Percentiles rank a stretch among this genome's conserved stretches.
Evolutionary conservation across 2,329 filamentous ascomycete genomes (phyloP).

Genomic region (Penicillium hordei): DNA sequence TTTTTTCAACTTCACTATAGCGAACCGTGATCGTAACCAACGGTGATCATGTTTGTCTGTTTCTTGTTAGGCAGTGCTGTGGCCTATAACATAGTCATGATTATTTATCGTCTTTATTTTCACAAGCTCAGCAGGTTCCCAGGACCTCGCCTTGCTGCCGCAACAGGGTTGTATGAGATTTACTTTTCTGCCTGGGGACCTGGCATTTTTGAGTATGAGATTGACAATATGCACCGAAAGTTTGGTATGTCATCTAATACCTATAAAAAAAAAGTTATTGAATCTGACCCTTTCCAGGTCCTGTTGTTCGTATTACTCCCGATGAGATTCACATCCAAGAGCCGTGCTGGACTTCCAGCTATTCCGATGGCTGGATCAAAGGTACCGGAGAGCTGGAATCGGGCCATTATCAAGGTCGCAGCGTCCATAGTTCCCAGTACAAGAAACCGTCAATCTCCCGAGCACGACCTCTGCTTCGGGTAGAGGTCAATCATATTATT

Average conservation of each 20-base stretch:
- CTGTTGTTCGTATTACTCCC: conserved; percentile 25
- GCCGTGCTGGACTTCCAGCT: conserved; percentile 5
- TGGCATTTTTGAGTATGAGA: conserved; percentile 19
- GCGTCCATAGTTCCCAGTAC: conserved; percentile 9
- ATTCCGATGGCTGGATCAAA: conserved; percentile 21
- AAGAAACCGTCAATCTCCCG: conserved; percentile 17
- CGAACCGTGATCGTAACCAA: background rate
- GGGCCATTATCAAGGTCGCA: background rate
- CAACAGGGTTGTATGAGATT: conserved; percentile 25
- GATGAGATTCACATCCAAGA: conserved; percentile 26
- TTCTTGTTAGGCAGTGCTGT: conserved; percentile 24
- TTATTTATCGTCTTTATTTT: conserved; percentile 25
- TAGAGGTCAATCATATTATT: conserved; percentile 20
- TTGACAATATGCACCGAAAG: conserved; percentile 20
- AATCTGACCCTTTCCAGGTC: conserved; percentile 13
- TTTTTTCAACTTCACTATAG: background rate
- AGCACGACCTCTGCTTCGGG: conserved; percentile 16
- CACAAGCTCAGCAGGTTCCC: conserved; percentile 23
- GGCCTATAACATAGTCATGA: conserved; percentile 20
- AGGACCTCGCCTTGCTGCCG: conserved; percentile 21
- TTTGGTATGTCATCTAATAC: conserved; percentile 15
- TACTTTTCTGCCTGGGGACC: conserved; percentile 19
- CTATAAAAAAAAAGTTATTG: background rate
- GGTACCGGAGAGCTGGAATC: conserved; percentile 9
- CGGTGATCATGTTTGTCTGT: conserved; percentile 15